These are phyloP conservation scores for Sugiyamaella mastotermitis DNA, from an alignment of 805 yeast species.

Conservation along the genomic window DNA sequence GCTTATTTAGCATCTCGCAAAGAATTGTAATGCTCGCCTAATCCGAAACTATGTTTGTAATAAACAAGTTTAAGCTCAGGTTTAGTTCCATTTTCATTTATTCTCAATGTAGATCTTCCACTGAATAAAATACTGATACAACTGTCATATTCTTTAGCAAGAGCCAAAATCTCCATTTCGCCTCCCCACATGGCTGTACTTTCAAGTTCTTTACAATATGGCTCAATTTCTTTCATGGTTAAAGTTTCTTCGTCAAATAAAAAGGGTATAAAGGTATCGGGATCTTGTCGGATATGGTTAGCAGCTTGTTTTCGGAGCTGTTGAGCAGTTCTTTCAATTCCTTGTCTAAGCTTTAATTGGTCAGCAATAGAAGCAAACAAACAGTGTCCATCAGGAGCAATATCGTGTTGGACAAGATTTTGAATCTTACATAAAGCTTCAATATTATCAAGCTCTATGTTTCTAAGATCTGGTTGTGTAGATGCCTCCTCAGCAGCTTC, in stretches of 20 bases:
- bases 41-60: slow-evolving; percentile 77
- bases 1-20: slow-evolving; percentile 28
- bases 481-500: slow-evolving; percentile 72
- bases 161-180: slow-evolving; percentile 82
- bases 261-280: slow-evolving; percentile 73
- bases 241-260: slow-evolving; percentile 73
- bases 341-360: slow-evolving; percentile 57
- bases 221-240: slow-evolving; percentile 55
- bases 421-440: slow-evolving; percentile 44
- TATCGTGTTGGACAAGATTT: slow-evolving; percentile 55
- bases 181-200: slow-evolving; percentile 95
- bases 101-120: slow-evolving; percentile 59
- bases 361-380: slow-evolving; percentile 80
- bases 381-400: slow-evolving; percentile 92
- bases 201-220: slow-evolving; percentile 62
- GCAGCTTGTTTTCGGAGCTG: slow-evolving; percentile 64
- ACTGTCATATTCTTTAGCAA: slow-evolving; percentile 62
- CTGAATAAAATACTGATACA: slow-evolving; percentile 75
- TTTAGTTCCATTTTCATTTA: slow-evolving; percentile 52
- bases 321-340: slow-evolving; percentile 33
- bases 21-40: slow-evolving; percentile 95
- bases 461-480: slow-evolving; percentile 57
- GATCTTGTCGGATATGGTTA: slow-evolving; percentile 53
- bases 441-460: slow-evolving; percentile 66
- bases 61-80: slow-evolving; percentile 62